A percentile compares a stretch with the other conserved stretches of the same genome.
Evolutionary conservation across 805 yeast species (phyloP).

Genomic region (Candida arabinofermentans): DNA sequence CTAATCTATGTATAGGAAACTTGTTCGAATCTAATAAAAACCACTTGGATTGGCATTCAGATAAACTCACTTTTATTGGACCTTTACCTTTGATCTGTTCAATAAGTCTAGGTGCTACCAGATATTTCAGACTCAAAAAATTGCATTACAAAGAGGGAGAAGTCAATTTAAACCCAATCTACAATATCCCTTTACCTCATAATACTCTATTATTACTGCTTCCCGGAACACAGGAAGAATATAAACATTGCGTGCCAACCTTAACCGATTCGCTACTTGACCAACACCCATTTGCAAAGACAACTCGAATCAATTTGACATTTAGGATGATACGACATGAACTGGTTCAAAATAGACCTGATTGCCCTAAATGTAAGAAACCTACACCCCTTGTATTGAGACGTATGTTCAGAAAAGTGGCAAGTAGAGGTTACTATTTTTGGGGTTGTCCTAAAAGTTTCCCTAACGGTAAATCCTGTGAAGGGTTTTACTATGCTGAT

Average conservation of each 20-base stretch:
- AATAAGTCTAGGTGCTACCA: constrained; percentile 61
- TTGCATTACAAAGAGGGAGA: constrained; percentile 23
- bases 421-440: constrained; percentile 52
- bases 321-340: constrained; percentile 49
- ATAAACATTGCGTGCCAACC: constrained; percentile 60
- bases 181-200: constrained; percentile 61
- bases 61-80: constrained; percentile 66
- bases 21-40: constrained; percentile 45
- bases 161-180: constrained; percentile 32
- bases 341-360: constrained; percentile 35
- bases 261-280: constrained; percentile 34
- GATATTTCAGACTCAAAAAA: constrained; percentile 60
- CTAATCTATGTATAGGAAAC: constrained; percentile 54
- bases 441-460: constrained; percentile 60
- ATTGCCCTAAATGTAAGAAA: constrained; percentile 37
- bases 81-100: constrained; percentile 69
- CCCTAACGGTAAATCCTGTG: constrained; percentile 40
- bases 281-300: constrained; percentile 44
- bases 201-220: constrained; percentile 70
- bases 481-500: constrained; percentile 48
- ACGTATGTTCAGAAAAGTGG: constrained; percentile 45
- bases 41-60: constrained; percentile 73
- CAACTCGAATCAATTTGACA: constrained; percentile 58
- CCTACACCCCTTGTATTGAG: constrained; percentile 57
- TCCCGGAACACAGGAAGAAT: constrained; percentile 76